These are phyloP conservation scores for Blastobotrys illinoisensis DNA, from an alignment of 1,139 yeast species.

Conservation along the genomic window DNA sequence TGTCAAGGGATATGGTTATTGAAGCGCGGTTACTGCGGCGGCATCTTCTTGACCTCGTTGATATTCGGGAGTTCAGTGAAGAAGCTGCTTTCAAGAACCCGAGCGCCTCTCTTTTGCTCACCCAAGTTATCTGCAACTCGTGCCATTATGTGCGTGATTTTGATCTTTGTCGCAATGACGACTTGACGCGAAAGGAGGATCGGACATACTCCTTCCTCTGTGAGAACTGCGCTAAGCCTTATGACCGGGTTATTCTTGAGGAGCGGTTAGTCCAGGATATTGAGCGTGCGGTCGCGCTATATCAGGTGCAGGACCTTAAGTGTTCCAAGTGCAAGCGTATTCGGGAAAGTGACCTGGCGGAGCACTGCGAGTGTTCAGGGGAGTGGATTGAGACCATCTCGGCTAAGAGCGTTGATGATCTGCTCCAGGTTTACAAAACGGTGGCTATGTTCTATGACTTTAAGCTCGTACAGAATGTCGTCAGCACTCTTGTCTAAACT, in stretches of 20 bases:
- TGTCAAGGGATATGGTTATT: slow-evolving; percentile 58
- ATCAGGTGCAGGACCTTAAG: slow-evolving; percentile 71
- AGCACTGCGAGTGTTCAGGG: slow-evolving; percentile 85
- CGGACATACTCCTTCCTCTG: slow-evolving; percentile 53
- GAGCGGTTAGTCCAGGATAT: slow-evolving; percentile 69
- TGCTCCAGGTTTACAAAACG: slow-evolving; percentile 47
- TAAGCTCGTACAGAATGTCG: slow-evolving; percentile 50
- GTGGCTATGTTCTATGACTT: slow-evolving; percentile 60
- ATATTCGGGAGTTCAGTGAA: slow-evolving; percentile 75
- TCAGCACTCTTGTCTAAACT: neutral
- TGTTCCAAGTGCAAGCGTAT: slow-evolving; percentile 73
- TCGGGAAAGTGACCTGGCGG: slow-evolving; percentile 63
- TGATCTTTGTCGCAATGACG: slow-evolving; percentile 59
- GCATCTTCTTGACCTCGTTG: slow-evolving; percentile 66
- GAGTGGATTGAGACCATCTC: slow-evolving; percentile 61
- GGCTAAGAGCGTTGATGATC: slow-evolving; percentile 41
- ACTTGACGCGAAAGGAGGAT: slow-evolving; percentile 19
- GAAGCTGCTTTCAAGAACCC: slow-evolving; percentile 78
- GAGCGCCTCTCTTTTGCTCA: slow-evolving; percentile 58
- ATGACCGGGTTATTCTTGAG: slow-evolving; percentile 67
- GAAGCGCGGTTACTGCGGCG: slow-evolving; percentile 74
- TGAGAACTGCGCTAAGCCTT: slow-evolving; percentile 56
- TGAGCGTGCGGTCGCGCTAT: slow-evolving; percentile 50
- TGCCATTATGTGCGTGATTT: slow-evolving; percentile 73
- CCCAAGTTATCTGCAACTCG: slow-evolving; percentile 69